Base-by-base conservation (phyloP, 108 stramenopile species). In the Pseudonitzschia multiseries region DNA sequence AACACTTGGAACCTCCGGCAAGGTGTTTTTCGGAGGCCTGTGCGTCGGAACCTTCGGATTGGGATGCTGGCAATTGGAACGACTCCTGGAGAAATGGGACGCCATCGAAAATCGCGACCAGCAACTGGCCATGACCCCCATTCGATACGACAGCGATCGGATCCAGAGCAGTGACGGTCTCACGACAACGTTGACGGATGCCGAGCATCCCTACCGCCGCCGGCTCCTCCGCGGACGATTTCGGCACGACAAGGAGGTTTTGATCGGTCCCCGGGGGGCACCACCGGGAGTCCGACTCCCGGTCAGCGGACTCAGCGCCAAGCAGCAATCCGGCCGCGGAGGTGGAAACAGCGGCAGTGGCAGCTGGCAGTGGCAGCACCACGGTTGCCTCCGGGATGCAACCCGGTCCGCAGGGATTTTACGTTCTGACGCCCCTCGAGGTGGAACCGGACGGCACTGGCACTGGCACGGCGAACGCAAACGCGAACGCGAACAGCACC, bases 191-290 rank as follows among this genome's bases (percentile, higher is more conserved):
- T n/a, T n/a, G n/a, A n/a, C n/a, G 1, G 57, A 13, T 24, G 15
- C 9, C 43, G 33, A 48, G 46, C 74, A 65, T 46, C 79, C 75
- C 40, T 90, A 89, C 76, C 84, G 90, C 1, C 59, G 81, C 44
- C 75, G 87, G 1, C 52, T 63, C 14, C 50, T 90, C 13, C 40
- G 63, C 1, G 92, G 94, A 15, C 63, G 20, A 43, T 89, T 86
- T 36, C 72, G 68, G 22, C 90, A 95, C 69, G 54, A 80, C 0
- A 66, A 86, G 50, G 89, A 93, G 76, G 72, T 89, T 0, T 65
- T 93, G 48, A 72, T 95, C 33, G 94, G 94, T n/a, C 94, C 92
- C 21, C 81, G 94, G 27, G 94, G 91, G 63, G 88, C 90, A 21
- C 94, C 94, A 5, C 70, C 83, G 0, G 93, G 90, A 22, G 88